phyloP scores from a whole-genome alignment of 768 basidiomycete species.

The Nidularia pulvinata region DNA sequence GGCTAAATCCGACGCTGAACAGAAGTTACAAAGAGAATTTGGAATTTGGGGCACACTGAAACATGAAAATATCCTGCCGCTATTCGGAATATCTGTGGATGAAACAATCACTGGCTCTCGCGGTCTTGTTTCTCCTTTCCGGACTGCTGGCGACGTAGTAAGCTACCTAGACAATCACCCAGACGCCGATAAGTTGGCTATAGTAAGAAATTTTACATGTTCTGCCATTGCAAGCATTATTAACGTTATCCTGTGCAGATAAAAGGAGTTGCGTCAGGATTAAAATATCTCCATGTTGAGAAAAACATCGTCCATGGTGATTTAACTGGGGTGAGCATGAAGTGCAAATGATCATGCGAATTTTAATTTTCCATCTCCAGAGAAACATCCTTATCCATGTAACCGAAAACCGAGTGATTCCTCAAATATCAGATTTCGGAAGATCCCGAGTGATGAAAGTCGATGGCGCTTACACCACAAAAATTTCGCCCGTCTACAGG shows the following conservation, averaged over 20 bases:
- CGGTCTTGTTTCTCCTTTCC: background rate
- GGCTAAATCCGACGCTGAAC: background rate
- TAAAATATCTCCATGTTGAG: background rate
- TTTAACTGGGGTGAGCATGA: background rate
- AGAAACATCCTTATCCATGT: too few relatives aligned
- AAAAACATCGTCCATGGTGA: constrained; percentile 1
- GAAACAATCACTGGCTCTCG: background rate
- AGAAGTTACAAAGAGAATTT: background rate
- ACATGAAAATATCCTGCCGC: background rate
- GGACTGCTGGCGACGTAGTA: background rate
- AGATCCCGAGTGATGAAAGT: background rate
- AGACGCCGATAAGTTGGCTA: background rate
- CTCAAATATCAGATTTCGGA: constrained; percentile 1
- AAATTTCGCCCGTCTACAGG: background rate
- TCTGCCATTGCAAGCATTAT: too few relatives aligned
- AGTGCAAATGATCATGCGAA: too few relatives aligned
- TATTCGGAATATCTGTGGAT: background rate
- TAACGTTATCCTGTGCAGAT: too few relatives aligned
- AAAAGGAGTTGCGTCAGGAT: background rate
- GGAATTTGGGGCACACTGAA: background rate
- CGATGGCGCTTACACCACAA: constrained; percentile 3
- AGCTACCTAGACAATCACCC: background rate
- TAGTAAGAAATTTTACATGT: too few relatives aligned
- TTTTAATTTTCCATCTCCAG: too few relatives aligned
- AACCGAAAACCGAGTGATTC: background rate